phyloP scores from a whole-genome alignment of 163 green algal genomes.

The Scenedesmus sp. region DNA sequence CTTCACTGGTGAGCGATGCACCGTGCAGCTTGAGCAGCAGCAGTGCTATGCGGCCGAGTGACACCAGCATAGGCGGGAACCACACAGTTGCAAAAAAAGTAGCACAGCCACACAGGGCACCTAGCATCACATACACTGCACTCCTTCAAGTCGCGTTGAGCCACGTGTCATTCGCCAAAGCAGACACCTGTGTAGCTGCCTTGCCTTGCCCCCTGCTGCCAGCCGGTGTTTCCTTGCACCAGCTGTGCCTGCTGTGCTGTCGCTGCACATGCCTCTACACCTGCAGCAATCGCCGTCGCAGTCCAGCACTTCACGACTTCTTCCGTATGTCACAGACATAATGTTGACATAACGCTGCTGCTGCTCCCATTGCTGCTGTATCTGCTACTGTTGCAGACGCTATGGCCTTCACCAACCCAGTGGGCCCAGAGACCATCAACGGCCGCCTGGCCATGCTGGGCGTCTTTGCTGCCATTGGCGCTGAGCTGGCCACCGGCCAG shows the following conservation, averaged over 20 bases:
- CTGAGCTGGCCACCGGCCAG: conserved; percentile 75
- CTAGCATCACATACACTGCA: background rate
- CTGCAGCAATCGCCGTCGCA: background rate
- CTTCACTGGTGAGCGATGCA: background rate
- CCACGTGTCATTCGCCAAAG: background rate
- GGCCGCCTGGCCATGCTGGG: conserved; percentile 82
- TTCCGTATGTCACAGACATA: background rate
- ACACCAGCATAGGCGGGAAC: background rate
- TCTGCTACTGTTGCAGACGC: conserved; percentile 32
- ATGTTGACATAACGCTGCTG: background rate
- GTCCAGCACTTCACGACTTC: background rate
- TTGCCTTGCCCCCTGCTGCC: background rate
- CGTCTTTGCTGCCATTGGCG: conserved; percentile 77
- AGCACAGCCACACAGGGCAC: background rate
- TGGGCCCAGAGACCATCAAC: conserved; percentile 60
- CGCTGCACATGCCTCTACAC: background rate
- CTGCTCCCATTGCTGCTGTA: conserved; percentile 3
- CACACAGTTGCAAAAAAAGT: background rate
- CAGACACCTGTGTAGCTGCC: background rate
- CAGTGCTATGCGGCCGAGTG: background rate
- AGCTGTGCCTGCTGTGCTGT: background rate
- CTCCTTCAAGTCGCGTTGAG: background rate
- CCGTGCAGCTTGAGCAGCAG: background rate
- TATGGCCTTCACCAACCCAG: conserved; percentile 23
- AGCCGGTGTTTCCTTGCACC: background rate